Conservation (phyloP, 148 eudicot species). For the Persicaria tinctoria region DNA sequence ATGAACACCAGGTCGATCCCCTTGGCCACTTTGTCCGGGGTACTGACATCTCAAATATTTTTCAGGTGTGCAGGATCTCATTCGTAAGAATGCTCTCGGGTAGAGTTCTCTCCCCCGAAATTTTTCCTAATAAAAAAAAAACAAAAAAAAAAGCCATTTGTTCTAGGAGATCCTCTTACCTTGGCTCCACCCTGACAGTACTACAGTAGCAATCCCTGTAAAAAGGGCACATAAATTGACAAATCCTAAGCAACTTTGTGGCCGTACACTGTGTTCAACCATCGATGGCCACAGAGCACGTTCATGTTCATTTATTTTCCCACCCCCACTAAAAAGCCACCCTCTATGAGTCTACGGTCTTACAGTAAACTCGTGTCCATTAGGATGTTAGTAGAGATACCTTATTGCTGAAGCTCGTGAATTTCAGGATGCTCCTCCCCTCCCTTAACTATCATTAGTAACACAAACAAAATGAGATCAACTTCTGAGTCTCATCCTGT, state of each 20-base stretch:
- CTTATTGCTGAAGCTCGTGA: background rate
- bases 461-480: no score
- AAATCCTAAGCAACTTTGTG: background rate
- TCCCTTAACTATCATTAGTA: background rate
- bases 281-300: background rate
- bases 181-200: no score
- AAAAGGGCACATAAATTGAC: conserved; percentile 11
- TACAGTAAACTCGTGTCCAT: background rate
- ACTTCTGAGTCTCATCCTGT: no score
- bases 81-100: no score
- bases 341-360: background rate
- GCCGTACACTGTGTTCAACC: conserved; percentile 6
- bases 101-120: no score
- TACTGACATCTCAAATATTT: no score
- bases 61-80: no score
- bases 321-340: background rate
- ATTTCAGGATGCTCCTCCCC: background rate
- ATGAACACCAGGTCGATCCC: no score
- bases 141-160: no score
- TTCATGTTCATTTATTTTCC: background rate
- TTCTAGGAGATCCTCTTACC: no score
- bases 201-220: background rate
- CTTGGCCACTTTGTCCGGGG: no score
- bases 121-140: no score
- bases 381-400: background rate